A percentile compares a stretch with the other conserved stretches of the same genome.
Conservation (phyloP, 148 eudicot species). For the Euryodendron excelsum region DNA sequence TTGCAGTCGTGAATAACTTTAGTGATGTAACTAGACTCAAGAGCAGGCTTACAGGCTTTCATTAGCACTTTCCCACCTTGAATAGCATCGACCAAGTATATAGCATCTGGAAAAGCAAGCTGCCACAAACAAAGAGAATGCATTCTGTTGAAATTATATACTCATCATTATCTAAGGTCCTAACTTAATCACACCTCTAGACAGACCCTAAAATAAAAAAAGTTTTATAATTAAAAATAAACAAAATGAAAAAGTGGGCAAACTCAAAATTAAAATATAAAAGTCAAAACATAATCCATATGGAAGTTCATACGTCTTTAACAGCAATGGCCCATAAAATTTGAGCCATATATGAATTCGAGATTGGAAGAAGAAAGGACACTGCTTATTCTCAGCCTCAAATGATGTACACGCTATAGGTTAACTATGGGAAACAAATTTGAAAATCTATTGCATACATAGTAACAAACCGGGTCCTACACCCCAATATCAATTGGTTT, state of each 20-base stretch:
- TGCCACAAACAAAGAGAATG: slow-evolving; percentile 35
- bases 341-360: background rate
- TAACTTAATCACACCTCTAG: background rate
- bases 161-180: background rate
- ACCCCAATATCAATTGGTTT: too few relatives aligned
- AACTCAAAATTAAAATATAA: too few relatives aligned
- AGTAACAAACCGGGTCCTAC: too few relatives aligned
- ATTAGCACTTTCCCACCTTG: slow-evolving; percentile 73
- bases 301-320: background rate
- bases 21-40: slow-evolving; percentile 82
- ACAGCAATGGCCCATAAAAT: slow-evolving; percentile 10
- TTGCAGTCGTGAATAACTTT: slow-evolving; percentile 99
- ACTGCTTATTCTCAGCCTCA: too few relatives aligned
- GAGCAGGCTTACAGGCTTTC: slow-evolving; percentile 97
- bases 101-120: slow-evolving; percentile 95
- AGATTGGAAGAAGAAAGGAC: background rate
- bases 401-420: too few relatives aligned
- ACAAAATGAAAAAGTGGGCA: too few relatives aligned
- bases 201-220: background rate
- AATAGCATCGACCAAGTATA: slow-evolving; percentile 90
- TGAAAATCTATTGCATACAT: too few relatives aligned
- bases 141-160: background rate
- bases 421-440: too few relatives aligned
- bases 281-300: too few relatives aligned
- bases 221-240: too few relatives aligned